Base-by-base conservation (phyloP, 345 rosid species). In the Populus deltoides region DNA sequence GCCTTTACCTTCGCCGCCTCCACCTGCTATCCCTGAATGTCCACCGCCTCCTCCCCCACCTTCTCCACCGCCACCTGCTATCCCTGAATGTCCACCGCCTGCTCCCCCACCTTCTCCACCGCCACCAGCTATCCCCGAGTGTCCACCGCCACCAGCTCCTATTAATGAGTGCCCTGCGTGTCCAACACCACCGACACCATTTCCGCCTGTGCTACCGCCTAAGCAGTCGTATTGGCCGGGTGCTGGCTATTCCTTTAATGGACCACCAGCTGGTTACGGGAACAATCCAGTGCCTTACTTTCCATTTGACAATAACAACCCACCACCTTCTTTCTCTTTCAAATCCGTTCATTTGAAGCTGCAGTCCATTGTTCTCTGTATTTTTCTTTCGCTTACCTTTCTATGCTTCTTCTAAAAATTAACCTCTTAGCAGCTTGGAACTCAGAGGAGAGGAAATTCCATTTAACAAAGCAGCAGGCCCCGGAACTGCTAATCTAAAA, bases 41-140 rank as follows among this genome's bases (percentile, higher is more conserved):
- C 82, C 82, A 2, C 82, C 82, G 4, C 82, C 78, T 1, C 74
- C 74, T 2, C 27, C 61, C 7, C 70, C 75, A 1, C 65, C 41
- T 29, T 27, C 68, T 7, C 63, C 72, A 17, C 53, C 70, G 17
- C 70, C 75, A 1, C 68, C 78, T 5, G 7, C 76, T 53, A 10
- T 17, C 39, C 76, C 67, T 6, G 53, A 72, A 0, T 53, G 29
- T 22, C 73, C 77, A 1, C 77, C 77, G 2, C 81, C 78, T 1
- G 65, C 74, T 2, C 29, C 61, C 7, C 70, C 75, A 10, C 63
- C 41, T 27, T 27, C 68, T 6, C 62, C 72, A 16, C 63, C 75
- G 0, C 66, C 51, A 2, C 77, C 77, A 17, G 7, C 76, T 53
- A 10, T 24, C 39, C 76, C 67, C 22, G 41, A 72, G 10, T 51